Conservation (phyloP, 1,284 basidiomycete genomes). For the Cystobasidium sp. region DNA sequence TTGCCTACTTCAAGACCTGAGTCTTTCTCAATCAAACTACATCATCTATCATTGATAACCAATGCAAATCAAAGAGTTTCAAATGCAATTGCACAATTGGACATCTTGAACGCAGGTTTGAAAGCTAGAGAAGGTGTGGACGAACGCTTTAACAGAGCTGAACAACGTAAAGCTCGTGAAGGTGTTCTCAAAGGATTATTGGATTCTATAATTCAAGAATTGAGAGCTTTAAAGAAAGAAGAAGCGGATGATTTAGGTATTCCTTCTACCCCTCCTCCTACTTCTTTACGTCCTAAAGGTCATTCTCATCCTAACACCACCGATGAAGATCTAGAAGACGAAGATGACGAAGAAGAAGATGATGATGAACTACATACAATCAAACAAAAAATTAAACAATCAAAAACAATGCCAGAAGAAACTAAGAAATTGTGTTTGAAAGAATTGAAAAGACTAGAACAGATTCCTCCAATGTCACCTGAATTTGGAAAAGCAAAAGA, state of each 20-base stretch:
- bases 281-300: not conserved
- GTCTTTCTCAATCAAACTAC: conserved; percentile 33
- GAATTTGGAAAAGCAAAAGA: conserved; percentile 52
- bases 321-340: not conserved
- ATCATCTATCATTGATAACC: conserved; percentile 22
- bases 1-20: conserved; percentile 15
- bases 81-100: conserved; percentile 43
- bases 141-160: conserved; percentile 43
- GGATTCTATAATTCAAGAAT: conserved; percentile 49
- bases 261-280: not conserved
- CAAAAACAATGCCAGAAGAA: conserved; percentile 49
- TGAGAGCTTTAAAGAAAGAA: conserved; percentile 47
- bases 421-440: conserved; percentile 48
- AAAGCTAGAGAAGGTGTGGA: conserved; percentile 44
- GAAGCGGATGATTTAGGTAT: conserved; percentile 16
- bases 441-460: conserved; percentile 53
- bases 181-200: conserved; percentile 47
- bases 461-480: conserved; percentile 51
- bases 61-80: conserved; percentile 36
- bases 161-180: conserved; percentile 47
- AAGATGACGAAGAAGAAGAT: conserved; percentile 48
- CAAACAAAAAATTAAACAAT: conserved; percentile 49
- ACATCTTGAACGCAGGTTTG: conserved; percentile 36
- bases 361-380: conserved; percentile 50
- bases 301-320: not conserved